phyloP scores from a whole-genome alignment of 441 rosid species.

The Euphorbia schlechtendalii region DNA sequence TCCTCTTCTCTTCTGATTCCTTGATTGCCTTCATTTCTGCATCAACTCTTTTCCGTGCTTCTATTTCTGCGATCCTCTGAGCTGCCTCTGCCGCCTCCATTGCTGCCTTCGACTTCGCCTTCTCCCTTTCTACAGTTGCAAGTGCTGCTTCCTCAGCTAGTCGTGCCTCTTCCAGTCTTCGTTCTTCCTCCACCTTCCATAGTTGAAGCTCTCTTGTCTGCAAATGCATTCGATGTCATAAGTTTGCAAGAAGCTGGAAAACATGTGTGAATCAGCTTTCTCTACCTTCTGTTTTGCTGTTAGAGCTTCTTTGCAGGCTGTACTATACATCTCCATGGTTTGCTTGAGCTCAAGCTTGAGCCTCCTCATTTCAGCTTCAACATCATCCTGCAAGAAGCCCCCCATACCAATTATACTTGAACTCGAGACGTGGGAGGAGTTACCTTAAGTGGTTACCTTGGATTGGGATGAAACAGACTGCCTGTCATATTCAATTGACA shows the following conservation, averaged over 20 bases:
- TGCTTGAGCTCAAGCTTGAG: slow-evolving; percentile 84
- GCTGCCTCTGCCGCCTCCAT: slow-evolving; percentile 89
- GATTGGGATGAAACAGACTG: slow-evolving; percentile 22
- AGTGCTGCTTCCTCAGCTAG: slow-evolving; percentile 76
- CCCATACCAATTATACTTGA: background rate
- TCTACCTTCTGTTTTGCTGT: slow-evolving; percentile 73
- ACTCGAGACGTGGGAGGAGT: background rate
- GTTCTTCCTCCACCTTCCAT: slow-evolving; percentile 76
- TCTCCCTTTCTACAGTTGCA: slow-evolving; percentile 73
- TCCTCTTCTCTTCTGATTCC: slow-evolving; percentile 68
- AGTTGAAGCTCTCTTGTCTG: slow-evolving; percentile 77
- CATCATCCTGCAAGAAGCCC: slow-evolving; percentile 55
- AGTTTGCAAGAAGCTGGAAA: background rate
- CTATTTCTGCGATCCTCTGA: slow-evolving; percentile 68
- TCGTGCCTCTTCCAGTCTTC: slow-evolving; percentile 71
- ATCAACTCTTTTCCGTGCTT: slow-evolving; percentile 54
- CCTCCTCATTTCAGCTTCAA: slow-evolving; percentile 95
- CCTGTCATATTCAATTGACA: slow-evolving; percentile 44
- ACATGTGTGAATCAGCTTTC: background rate
- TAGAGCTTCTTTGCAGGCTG: slow-evolving; percentile 94
- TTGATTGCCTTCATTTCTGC: slow-evolving; percentile 77
- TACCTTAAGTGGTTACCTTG: slow-evolving; percentile 28
- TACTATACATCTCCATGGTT: slow-evolving; percentile 92
- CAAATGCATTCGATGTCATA: slow-evolving; percentile 9
- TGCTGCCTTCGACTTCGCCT: slow-evolving; percentile 76